phyloP scores from a whole-genome alignment of 2,329 filamentous ascomycete species.

The Decorospora gaudefroyi region DNA sequence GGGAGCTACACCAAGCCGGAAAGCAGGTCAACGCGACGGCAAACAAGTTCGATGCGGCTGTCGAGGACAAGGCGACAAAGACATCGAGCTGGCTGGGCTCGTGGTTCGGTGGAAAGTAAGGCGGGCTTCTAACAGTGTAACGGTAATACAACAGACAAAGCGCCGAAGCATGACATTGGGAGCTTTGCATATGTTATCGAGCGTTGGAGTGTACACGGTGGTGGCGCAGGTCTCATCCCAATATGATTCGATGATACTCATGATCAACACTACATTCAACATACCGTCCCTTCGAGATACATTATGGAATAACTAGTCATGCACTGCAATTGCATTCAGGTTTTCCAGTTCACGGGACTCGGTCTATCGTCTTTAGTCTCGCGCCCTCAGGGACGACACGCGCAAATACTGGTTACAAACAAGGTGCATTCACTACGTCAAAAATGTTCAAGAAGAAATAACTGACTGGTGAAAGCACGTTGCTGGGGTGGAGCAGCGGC shows the following conservation, averaged over 20 bases:
- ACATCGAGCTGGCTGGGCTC: conserved; percentile 81
- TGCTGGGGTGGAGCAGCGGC: conserved; percentile 14
- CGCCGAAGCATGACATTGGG: conserved; percentile 4
- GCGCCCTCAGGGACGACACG: no score
- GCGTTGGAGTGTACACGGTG: conserved; percentile 32
- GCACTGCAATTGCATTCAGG: neutral
- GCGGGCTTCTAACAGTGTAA: conserved; percentile 6
- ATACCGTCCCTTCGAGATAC: no score
- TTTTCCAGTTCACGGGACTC: neutral
- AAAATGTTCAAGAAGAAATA: no score
- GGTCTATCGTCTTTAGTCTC: no score
- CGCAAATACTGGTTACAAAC: no score
- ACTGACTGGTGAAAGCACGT: conserved; percentile 9
- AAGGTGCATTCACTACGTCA: neutral
- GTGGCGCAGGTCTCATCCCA: conserved; percentile 24
- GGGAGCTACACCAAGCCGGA: conserved; percentile 47
- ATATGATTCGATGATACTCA: conserved; percentile 16
- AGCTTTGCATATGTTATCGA: conserved; percentile 30
- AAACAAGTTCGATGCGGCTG: conserved; percentile 80
- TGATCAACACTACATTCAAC: no score
- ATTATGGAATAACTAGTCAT: no score
- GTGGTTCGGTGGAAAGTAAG: conserved; percentile 73
- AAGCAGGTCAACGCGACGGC: conserved; percentile 59
- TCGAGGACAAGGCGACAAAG: conserved; percentile 77
- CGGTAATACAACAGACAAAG: neutral